Conservation (phyloP, 768 basidiomycete species). For the Auriscalpium vulgare region DNA sequence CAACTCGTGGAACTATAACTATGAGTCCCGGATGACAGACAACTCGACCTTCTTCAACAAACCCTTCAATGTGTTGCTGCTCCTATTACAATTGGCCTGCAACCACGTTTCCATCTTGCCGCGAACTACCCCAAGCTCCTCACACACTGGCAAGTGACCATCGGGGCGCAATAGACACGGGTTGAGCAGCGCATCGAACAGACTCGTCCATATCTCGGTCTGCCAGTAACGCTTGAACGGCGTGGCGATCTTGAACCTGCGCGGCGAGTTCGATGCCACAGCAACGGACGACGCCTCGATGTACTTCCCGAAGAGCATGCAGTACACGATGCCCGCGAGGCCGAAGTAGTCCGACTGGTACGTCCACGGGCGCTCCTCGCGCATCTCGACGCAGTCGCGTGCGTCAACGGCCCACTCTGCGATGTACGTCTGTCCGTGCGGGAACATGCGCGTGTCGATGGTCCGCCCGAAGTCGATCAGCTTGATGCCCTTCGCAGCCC, state of each 20-base stretch:
- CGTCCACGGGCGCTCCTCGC: constrained; percentile 80
- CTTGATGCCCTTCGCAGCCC: constrained; percentile 81
- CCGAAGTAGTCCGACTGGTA: constrained; percentile 96
- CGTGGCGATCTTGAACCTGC: constrained; percentile 56
- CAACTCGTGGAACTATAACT: too few species aligned
- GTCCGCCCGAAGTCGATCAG: constrained; percentile 97
- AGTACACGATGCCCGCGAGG: constrained; percentile 89
- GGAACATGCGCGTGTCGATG: constrained; percentile 80
- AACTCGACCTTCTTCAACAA: constrained; percentile 77
- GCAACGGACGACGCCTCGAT: constrained; percentile 65
- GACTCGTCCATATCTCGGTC: constrained; percentile 68
- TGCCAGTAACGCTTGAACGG: constrained; percentile 97
- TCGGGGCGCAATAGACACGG: constrained; percentile 52
- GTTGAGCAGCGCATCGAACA: constrained; percentile 87
- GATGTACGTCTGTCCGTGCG: constrained; percentile 68
- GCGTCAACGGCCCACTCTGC: constrained; percentile 88
- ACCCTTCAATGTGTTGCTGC: constrained; percentile 71
- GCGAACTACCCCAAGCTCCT: constrained; percentile 57
- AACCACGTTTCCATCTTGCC: constrained; percentile 86
- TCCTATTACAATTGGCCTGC: constrained; percentile 78
- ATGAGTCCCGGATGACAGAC: constrained; percentile 28
- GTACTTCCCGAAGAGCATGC: constrained; percentile 95
- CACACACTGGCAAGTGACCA: constrained; percentile 60
- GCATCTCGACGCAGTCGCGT: constrained; percentile 88
- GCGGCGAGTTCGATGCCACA: constrained; percentile 23